Evolutionary conservation across 169 alveolate genomes (phyloP).

Genomic region (Sarcocystis neurona): DNA sequence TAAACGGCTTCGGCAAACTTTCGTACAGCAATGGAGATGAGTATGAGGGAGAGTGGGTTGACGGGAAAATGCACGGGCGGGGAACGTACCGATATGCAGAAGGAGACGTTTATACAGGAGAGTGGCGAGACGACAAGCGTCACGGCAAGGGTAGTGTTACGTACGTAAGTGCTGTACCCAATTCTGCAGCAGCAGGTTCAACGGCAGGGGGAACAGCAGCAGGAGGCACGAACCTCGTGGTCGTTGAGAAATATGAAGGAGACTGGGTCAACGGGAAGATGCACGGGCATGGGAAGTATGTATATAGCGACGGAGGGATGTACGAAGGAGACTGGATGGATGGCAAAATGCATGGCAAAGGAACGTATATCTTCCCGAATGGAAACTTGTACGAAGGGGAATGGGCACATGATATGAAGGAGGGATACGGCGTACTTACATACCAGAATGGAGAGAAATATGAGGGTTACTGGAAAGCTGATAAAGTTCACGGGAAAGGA

Average conservation of each 20-base stretch:
- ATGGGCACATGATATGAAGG: constrained; percentile 93
- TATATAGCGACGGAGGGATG: constrained; percentile 91
- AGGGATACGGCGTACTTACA: constrained; percentile 89
- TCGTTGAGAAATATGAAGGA: constrained; percentile 90
- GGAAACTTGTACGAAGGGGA: constrained; percentile 94
- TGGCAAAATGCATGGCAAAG: constrained; percentile 94
- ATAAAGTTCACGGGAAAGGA: constrained; percentile 92
- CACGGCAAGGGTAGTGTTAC: constrained; percentile 93
- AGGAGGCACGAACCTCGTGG: constrained; percentile 52
- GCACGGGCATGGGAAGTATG: constrained; percentile 93
- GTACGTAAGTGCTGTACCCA: constrained; percentile 79
- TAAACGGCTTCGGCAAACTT: constrained; percentile 90
- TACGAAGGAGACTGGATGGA: constrained; percentile 96
- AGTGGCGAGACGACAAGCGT: constrained; percentile 92
- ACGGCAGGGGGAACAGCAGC: too few relatives aligned
- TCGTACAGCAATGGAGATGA: constrained; percentile 91
- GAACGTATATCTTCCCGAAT: constrained; percentile 88
- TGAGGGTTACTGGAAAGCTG: constrained; percentile 93
- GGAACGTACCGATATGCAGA: constrained; percentile 92
- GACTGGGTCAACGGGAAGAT: constrained; percentile 91
- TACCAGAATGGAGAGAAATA: constrained; percentile 90
- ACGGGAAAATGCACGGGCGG: constrained; percentile 93
- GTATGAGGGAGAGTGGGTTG: constrained; percentile 95
- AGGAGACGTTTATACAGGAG: constrained; percentile 93
- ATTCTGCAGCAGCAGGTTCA: background rate